These are phyloP conservation scores for Cylindrodendrum hubeiense DNA, from an alignment of 2,329 filamentous ascomycete species.

Conservation along the genomic window DNA sequence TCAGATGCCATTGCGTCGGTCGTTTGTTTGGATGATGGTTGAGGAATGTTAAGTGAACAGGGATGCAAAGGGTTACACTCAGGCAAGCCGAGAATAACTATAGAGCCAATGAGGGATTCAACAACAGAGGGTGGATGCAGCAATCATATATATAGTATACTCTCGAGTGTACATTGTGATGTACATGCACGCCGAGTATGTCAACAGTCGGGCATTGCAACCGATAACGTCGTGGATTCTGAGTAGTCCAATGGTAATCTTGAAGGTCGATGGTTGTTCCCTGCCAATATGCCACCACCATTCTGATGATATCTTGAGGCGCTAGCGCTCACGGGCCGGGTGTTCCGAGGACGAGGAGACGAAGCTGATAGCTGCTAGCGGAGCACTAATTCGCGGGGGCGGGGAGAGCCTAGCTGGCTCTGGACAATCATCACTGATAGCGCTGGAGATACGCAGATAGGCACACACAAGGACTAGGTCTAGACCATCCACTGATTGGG, in stretches of 20 bases:
- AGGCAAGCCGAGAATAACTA: neutral
- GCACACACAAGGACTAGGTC: neutral
- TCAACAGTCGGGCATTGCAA: neutral
- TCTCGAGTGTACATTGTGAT: neutral
- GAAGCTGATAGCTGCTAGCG: neutral
- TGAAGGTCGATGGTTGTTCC: neutral
- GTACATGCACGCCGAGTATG: neutral
- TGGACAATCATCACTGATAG: neutral
- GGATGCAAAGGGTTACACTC: neutral
- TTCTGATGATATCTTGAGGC: neutral
- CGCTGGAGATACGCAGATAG: neutral
- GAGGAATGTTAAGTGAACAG: neutral
- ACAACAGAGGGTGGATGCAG: neutral
- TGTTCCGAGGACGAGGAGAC: neutral
- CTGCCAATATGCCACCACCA: neutral
- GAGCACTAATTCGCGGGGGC: neutral
- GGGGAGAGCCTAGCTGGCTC: neutral
- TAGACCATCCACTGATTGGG: neutral
- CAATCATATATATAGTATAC: neutral
- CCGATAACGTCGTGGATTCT: neutral
- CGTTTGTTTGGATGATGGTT: neutral
- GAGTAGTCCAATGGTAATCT: neutral
- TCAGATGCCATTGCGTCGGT: neutral
- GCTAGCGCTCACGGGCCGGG: neutral
- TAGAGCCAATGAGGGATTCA: neutral